Base-by-base conservation (phyloP, 129 eudicot genomes). In the Tagetes erecta region DNA sequence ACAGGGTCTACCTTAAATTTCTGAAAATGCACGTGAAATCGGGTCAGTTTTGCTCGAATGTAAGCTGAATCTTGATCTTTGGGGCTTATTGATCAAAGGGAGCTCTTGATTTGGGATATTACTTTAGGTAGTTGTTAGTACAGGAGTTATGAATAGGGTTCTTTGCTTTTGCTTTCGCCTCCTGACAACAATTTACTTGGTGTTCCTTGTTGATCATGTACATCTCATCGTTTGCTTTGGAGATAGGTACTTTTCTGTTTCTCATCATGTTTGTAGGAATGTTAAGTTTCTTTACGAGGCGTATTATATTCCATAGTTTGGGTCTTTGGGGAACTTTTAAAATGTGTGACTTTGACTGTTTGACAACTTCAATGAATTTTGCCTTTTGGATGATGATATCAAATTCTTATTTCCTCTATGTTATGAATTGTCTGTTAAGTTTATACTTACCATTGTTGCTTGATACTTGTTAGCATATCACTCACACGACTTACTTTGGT, bases 71-170 rank as follows among this genome's bases (percentile, higher is more conserved):
- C 33, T 67, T 66, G 64, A 67, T 76, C 74, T 78, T 67, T 52
- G 13, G 52, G 52, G 71, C n/a, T 71, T 53, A 68, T 57, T 65
- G 73, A 64, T 79, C 62, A 40, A 74, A 12, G 53, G 55, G 65
- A 51, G 79, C 64, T 40, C 57, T 55, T 68, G 75, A 58, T 78
- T 64, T 47, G 74, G 74, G 14, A 56, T 20, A 72, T 62, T 73
- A 56, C 31, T 66, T 64, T 79, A 73, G 80, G 64, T 83, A 81
- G 87, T 80, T 63, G 73, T 81, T 82, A 79, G 90, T 70, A 67
- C 74, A 83, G 80, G 74, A 81, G 88, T 81, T 80, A 83, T 86
- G 85, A 81, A 63, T 83, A 85, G 93, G 83, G 52, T 78, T 65
- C 53, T 72, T 59, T 73, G 44, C 77, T 13, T 86, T 80, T 80